These are phyloP conservation scores for Thuja plicata DNA, from an alignment of 83 land plant species.

Conservation along the genomic window DNA sequence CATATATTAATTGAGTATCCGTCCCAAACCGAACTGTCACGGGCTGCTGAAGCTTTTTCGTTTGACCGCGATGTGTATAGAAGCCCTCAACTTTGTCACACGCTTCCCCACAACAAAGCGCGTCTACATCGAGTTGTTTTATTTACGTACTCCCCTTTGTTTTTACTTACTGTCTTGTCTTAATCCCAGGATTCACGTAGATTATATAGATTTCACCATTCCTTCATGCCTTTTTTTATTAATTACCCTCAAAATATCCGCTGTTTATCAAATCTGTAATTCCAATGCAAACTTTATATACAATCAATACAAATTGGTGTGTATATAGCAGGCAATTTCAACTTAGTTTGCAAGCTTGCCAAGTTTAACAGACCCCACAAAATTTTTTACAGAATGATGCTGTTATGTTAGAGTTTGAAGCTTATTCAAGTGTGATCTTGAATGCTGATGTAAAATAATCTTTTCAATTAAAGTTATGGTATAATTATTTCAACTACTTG, in stretches of 20 bases:
- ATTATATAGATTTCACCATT: background rate
- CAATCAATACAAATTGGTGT: background rate
- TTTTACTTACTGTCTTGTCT: background rate
- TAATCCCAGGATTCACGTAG: background rate
- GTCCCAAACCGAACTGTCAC: slow-evolving; percentile 11
- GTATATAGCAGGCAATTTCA: background rate
- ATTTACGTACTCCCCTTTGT: background rate
- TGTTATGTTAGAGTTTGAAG: no score
- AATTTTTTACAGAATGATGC: no score
- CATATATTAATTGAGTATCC: background rate
- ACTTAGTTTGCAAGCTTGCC: background rate
- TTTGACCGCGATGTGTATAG: background rate
- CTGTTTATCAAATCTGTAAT: background rate
- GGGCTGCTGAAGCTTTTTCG: background rate
- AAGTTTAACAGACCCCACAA: background rate
- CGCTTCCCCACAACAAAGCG: background rate
- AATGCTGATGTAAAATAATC: no score
- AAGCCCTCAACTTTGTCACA: background rate
- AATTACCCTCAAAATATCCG: no score
- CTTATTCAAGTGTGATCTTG: no score
- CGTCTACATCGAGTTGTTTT: background rate
- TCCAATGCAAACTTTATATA: background rate
- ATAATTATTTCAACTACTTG: background rate
- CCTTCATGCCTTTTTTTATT: no score
- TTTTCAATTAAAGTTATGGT: background rate